phyloP scores from a whole-genome alignment of 352 stramenopile genomes.

The Pythium biforme region DNA sequence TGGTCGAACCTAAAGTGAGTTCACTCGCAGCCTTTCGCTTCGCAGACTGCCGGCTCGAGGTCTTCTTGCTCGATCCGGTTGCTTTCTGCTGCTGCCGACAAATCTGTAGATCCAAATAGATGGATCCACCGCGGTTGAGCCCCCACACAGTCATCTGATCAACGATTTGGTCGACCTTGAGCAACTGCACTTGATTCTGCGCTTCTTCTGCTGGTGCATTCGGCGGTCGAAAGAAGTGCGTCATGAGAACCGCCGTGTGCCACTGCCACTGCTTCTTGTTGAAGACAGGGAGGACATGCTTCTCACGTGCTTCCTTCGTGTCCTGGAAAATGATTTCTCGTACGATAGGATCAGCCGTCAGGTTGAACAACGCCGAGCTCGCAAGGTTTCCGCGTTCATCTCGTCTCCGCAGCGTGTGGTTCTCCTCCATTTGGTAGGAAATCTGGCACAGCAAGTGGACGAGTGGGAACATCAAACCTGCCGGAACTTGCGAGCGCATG shows the following conservation, averaged over 20 bases:
- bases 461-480: constrained; percentile 79
- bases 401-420: constrained; percentile 73
- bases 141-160: constrained; percentile 87
- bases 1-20: constrained; percentile 34
- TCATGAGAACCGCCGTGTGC: constrained; percentile 73
- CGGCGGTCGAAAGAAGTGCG: constrained; percentile 76
- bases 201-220: constrained; percentile 69
- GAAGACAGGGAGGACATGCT: constrained; percentile 80
- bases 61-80: constrained; percentile 54
- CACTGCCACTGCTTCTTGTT: constrained; percentile 85
- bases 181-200: constrained; percentile 75
- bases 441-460: constrained; percentile 86
- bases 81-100: constrained; percentile 84
- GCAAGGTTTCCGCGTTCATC: constrained; percentile 79
- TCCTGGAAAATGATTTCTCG: constrained; percentile 86
- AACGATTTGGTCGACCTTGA: constrained; percentile 87
- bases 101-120: constrained; percentile 87
- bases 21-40: constrained; percentile 34
- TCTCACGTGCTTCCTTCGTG: constrained; percentile 82
- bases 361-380: constrained; percentile 81
- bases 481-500: constrained; percentile 76
- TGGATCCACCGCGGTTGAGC: constrained; percentile 78
- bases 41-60: constrained; percentile 34
- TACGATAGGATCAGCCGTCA: constrained; percentile 85
- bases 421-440: constrained; percentile 87